These are phyloP conservation scores for Kwoniella newhampshirensis DNA, from an alignment of 768 basidiomycete species.

Conservation along the genomic window DNA sequence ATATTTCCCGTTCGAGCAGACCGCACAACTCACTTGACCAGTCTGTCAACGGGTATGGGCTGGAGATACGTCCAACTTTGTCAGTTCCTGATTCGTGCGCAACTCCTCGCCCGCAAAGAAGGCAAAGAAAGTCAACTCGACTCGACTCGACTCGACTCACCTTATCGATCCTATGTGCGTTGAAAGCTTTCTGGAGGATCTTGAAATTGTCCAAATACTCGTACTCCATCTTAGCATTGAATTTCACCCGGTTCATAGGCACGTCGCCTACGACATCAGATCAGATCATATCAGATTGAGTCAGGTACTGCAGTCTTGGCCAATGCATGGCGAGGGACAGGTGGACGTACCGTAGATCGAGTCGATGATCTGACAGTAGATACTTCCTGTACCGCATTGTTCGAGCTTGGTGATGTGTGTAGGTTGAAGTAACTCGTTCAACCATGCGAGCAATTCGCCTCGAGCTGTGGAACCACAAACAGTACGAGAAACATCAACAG, in stretches of 20 bases:
- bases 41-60: conserved; percentile 92
- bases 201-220: conserved; percentile 95
- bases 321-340: background rate
- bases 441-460: conserved; percentile 84
- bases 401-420: conserved; percentile 89
- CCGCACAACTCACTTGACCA: conserved; percentile 71
- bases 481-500: background rate
- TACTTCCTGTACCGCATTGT: conserved; percentile 71
- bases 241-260: conserved; percentile 89
- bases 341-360: conserved; percentile 76
- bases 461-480: conserved; percentile 46
- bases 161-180: conserved; percentile 90
- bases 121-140: background rate
- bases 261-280: conserved; percentile 65
- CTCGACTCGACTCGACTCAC: conserved; percentile 54
- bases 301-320: background rate
- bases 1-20: too few species aligned
- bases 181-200: conserved; percentile 89
- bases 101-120: background rate
- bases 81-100: too few species aligned
- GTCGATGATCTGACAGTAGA: conserved; percentile 93
- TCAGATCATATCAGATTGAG: background rate
- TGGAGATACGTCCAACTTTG: conserved; percentile 55
- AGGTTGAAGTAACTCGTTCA: conserved; percentile 75
- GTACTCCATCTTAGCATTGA: conserved; percentile 90